phyloP scores from a whole-genome alignment of 2,329 filamentous ascomycete genomes.

The Aspergillus sergii region DNA sequence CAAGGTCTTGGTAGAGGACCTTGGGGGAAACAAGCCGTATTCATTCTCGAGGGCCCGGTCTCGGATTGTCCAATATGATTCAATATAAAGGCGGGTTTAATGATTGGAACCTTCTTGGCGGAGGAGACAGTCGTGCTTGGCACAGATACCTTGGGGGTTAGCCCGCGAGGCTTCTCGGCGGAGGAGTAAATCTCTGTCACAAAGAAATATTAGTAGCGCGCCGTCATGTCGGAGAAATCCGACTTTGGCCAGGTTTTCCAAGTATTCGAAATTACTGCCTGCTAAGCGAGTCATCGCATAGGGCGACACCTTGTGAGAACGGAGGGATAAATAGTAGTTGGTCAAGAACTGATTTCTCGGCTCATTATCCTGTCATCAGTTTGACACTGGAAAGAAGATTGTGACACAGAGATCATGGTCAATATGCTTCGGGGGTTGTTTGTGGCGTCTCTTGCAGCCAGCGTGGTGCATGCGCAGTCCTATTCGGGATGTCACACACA shows the following conservation, averaged over 20 bases:
- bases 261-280: not conserved
- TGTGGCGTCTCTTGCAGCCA: slow-evolving; percentile 1
- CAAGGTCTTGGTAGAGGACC: slow-evolving; percentile 20
- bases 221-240: slow-evolving; percentile 6
- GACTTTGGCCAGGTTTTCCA: not conserved
- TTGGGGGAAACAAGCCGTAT: slow-evolving; percentile 18
- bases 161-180: slow-evolving; percentile 5
- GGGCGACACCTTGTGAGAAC: slow-evolving; percentile 6
- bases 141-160: slow-evolving; percentile 24
- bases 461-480: slow-evolving; percentile 14
- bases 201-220: slow-evolving; percentile 1
- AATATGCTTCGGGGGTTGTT: slow-evolving; percentile 6
- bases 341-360: not conserved
- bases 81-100: slow-evolving; percentile 1
- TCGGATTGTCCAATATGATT: not conserved
- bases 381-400: too few relatives aligned
- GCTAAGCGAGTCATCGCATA: not conserved
- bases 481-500: slow-evolving; percentile 35
- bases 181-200: slow-evolving; percentile 6
- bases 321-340: slow-evolving; percentile 3
- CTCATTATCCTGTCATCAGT: not conserved
- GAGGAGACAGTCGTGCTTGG: slow-evolving; percentile 5
- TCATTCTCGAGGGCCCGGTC: not conserved
- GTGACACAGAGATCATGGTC: not conserved
- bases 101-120: slow-evolving; percentile 1